Conservation (phyloP, 163 green algal genomes). For the Chloromonas sp. region DNA sequence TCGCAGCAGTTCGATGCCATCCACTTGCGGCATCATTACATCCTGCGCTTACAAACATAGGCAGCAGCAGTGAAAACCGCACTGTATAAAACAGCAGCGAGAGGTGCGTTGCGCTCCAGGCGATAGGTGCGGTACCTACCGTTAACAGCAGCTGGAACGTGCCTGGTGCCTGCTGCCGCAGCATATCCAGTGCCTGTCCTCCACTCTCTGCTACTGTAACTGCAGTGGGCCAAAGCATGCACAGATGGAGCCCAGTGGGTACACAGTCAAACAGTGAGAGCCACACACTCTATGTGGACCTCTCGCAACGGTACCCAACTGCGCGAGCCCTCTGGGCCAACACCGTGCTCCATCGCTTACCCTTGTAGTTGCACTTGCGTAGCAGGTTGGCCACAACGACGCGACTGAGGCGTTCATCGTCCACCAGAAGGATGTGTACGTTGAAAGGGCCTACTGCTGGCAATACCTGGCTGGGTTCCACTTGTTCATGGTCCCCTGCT, state of each 20-base stretch:
- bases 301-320: too few species aligned
- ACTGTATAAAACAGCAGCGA: too few species aligned
- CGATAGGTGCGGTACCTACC: conserved; percentile 22
- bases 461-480: background rate
- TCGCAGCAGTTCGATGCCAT: conserved; percentile 80
- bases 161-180: conserved; percentile 49
- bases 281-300: too few species aligned
- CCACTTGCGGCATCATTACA: conserved; percentile 89
- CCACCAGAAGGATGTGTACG: conserved; percentile 85
- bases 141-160: conserved; percentile 84
- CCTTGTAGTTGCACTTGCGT: conserved; percentile 80
- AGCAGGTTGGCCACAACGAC: conserved; percentile 77
- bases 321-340: too few species aligned
- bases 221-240: conserved; percentile 23
- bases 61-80: too few species aligned
- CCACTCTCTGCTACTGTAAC: conserved; percentile 70
- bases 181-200: conserved; percentile 62
- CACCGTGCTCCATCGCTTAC: conserved; percentile 22
- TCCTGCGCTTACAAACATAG: conserved; percentile 48
- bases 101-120: background rate
- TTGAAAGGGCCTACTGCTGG: background rate
- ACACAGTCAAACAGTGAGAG: background rate
- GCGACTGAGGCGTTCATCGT: conserved; percentile 79
- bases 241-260: background rate
- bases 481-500: background rate